Evolutionary conservation across 2,329 filamentous ascomycete genomes (phyloP), one percentile per base, ranked within the genome.

Genomic region (Emmonsia crescens): DNA sequence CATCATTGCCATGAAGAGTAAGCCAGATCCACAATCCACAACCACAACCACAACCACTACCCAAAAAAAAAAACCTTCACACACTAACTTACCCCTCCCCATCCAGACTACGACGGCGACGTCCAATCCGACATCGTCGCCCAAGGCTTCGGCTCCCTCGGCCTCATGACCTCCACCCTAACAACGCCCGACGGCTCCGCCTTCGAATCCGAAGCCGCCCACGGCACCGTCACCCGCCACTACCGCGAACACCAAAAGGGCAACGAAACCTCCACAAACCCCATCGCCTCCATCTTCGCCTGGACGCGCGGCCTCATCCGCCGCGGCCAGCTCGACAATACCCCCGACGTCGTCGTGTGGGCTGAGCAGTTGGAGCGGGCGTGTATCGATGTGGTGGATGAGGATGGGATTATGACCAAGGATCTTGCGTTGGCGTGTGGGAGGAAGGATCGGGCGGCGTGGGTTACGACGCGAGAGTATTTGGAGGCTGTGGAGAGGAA

Each of bases 241-340:
- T 97, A 91, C 86, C 91, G 94, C 74, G 93, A 97, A 82, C 89
- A 97, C 84, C 94, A 97, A 80, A 96, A 96, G 83, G 94, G 94
- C 75, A 87, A 87, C 70, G 91, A 96, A 79, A 99, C 94, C 61
- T 96, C 91, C 52, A 99, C 94, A 68, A 97, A 99, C 86, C 94
- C 94, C 64, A 97, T 97, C 71, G 94, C 94, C 66, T 96, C 91
- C 75, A 97, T 99, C 81, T 99, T 97, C 77, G 94, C 94, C 72
- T 99, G 94, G 94, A 97, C 94, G 64, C 89, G 94, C 63, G 94
- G 94, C 71, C 85, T 99, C 56, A 80, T 90, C 69, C 94, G 96
- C 83, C 89, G 94, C 71, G 94, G 94, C 70, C 88, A 90, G 80
- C 85, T 99, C 67, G 94, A 99, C 78, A 80, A 85, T 60, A 96